These are phyloP conservation scores for Brassica cretica DNA, from an alignment of 345 rosid genomes.

Conservation along the genomic window DNA sequence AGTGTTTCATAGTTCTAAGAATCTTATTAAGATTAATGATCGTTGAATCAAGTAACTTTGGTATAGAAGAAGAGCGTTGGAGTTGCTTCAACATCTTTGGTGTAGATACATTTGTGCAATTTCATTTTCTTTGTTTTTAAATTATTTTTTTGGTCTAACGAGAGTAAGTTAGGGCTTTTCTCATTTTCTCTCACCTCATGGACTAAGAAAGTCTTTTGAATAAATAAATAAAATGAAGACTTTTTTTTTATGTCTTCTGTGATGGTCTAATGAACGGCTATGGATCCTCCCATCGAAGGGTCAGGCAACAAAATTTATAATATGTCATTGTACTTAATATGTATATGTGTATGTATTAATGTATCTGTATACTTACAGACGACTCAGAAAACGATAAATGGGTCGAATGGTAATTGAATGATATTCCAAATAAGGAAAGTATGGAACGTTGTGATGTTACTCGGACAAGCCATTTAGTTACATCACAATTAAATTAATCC, in stretches of 20 bases:
- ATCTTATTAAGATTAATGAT: neutral
- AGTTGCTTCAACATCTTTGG: slow-evolving; percentile 51
- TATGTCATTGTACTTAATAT: slow-evolving; percentile 25
- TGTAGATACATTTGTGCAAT: slow-evolving; percentile 50
- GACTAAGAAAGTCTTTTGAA: slow-evolving; percentile 12
- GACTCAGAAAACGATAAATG: neutral
- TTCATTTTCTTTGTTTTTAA: slow-evolving; percentile 3
- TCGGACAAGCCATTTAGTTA: slow-evolving; percentile 33
- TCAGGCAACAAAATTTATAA: slow-evolving; percentile 28
- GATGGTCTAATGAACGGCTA: slow-evolving; percentile 50
- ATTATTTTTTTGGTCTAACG: slow-evolving; percentile 7
- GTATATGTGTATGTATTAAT: neutral
- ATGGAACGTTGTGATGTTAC: slow-evolving; percentile 39
- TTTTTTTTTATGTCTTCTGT: slow-evolving; percentile 5
- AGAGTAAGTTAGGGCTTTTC: slow-evolving; percentile 35
- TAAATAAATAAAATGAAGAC: neutral
- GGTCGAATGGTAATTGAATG: slow-evolving; percentile 9
- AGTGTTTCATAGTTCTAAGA: neutral
- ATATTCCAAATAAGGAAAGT: slow-evolving; percentile 50
- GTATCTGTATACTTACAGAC: neutral
- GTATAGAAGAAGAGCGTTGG: slow-evolving; percentile 28
- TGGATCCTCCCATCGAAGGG: slow-evolving; percentile 31
- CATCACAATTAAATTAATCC: slow-evolving; percentile 35
- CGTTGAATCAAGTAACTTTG: slow-evolving; percentile 24
- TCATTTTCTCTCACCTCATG: slow-evolving; percentile 25